Evolutionary conservation across 192 early-diverging fungal genomes (phyloP).

Genomic region (Diversispora eburnea): DNA sequence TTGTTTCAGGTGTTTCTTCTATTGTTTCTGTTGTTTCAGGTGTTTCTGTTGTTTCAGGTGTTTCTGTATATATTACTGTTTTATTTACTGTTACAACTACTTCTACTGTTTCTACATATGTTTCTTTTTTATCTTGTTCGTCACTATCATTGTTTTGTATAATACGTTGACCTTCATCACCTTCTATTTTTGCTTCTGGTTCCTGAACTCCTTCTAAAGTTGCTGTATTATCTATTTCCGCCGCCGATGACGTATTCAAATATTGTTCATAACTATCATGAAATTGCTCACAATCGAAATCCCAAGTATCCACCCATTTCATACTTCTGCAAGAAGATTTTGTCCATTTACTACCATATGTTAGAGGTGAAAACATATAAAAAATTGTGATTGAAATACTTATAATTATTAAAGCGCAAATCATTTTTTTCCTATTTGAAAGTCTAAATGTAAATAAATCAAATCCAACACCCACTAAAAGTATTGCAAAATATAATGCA

Average conservation of each 20-base stretch:
- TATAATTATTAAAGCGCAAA: conserved; percentile 51
- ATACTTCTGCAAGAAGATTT: conserved; percentile 67
- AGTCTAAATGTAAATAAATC: conserved; percentile 71
- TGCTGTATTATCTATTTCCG: background rate
- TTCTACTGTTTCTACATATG: no score
- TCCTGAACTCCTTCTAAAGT: no score
- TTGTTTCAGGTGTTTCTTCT: no score
- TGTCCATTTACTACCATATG: conserved; percentile 79
- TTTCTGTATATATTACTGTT: no score
- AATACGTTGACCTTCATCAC: no score
- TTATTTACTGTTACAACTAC: no score
- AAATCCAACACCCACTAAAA: conserved; percentile 65
- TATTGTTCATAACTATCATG: conserved; percentile 30
- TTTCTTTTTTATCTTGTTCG: no score
- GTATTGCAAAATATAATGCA: conserved; percentile 81
- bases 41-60: no score
- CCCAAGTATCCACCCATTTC: conserved; percentile 82
- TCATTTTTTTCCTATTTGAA: conserved; percentile 45
- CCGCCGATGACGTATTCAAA: no score
- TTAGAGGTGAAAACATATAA: conserved; percentile 68
- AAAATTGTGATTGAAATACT: conserved; percentile 60
- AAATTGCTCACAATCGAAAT: conserved; percentile 66
- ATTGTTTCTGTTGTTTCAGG: no score
- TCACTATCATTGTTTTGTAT: no score
- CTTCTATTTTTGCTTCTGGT: no score